A percentile compares a stretch with the other conserved stretches of the same genome.
phyloP scores from a whole-genome alignment of 2,329 filamentous ascomycete genomes.

The Calonectria montana region DNA sequence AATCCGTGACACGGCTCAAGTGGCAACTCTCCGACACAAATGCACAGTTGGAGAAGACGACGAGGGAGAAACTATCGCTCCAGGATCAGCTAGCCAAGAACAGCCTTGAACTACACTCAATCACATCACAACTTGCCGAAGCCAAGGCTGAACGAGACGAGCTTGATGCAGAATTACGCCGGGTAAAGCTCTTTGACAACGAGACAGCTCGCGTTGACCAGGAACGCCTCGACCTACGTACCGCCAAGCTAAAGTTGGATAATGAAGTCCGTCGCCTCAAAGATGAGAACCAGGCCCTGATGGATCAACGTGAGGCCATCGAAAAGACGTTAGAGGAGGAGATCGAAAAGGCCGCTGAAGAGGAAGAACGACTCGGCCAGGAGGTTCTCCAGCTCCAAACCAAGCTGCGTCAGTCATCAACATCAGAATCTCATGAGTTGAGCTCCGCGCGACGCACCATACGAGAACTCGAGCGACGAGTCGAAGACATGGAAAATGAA shows the following conservation, averaged over 20 bases:
- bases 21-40: conserved; percentile 70
- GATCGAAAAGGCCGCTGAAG: conserved; percentile 72
- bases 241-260: conserved; percentile 75
- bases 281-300: conserved; percentile 70
- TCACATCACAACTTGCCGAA: conserved; percentile 67
- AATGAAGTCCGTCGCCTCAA: conserved; percentile 73
- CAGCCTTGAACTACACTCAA: conserved; percentile 69
- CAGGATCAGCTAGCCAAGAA: conserved; percentile 72
- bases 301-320: conserved; percentile 67
- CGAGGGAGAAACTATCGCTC: conserved; percentile 70
- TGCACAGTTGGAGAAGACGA: conserved; percentile 65
- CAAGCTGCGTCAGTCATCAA: conserved; percentile 57
- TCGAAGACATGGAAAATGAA: conserved; percentile 65
- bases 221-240: conserved; percentile 76
- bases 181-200: conserved; percentile 64
- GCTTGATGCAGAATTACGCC: conserved; percentile 69
- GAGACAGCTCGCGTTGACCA: conserved; percentile 73
- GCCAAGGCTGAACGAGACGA: conserved; percentile 75
- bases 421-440: conserved; percentile 64
- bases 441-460: conserved; percentile 71
- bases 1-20: conserved; percentile 64
- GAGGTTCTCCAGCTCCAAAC: conserved; percentile 65
- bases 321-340: conserved; percentile 75
- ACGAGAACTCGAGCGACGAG: conserved; percentile 71
- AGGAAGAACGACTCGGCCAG: conserved; percentile 71